Evolutionary conservation across 2,329 filamentous ascomycete species (phyloP), one percentile per base, ranked within the genome.

Genomic region (Xylaria sp.): DNA sequence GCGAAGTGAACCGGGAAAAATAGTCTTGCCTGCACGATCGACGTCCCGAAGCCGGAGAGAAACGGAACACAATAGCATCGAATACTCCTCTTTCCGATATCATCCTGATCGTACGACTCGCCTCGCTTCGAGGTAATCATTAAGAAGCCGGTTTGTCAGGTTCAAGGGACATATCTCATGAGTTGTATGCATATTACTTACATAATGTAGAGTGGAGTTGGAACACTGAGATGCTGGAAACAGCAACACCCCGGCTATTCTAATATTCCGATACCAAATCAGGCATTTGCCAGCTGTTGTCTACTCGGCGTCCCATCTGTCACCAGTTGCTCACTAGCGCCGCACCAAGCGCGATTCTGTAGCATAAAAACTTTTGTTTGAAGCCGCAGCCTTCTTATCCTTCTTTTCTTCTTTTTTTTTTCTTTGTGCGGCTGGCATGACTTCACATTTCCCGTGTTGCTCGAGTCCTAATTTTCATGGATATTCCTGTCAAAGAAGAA

Each of bases 371-470:
- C 41, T 20, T 65, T 63, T 23, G 12, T 20, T 9, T 20, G 20
- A 18, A 28, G 41, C 60, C 41, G 36, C 9, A 43, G 23, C 46
- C 45, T 62, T 67, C 46, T 36, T 18, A 23, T 15, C 28, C 20
- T 45, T 65, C 20, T 71, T 65, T 69, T 71, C 53, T 43, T 76
- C 77, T 75, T 80, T 78, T 83, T 78, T 88, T 87, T 85, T 83
- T 83, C 89, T 86, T 93, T 85, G 90, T 94, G 91, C 91, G 91
- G 91, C 91, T 84, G 89, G 89, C 89, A 90, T 88, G 85, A 90
- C 87, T 82, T 79, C 82, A 85, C 84, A 82, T 87, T 87, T 87
- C 88, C 91, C 91, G 89, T 92, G 90, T 94, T 94, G 91, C 91
- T 91, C 90, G 87, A 85, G 85, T 90, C 84, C 78, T 78, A 41